A percentile compares a stretch with the other conserved stretches of the same genome.
phyloP scores from a whole-genome alignment of 2,329 filamentous ascomycete genomes.

The Pseudogymnoascus destructans region DNA sequence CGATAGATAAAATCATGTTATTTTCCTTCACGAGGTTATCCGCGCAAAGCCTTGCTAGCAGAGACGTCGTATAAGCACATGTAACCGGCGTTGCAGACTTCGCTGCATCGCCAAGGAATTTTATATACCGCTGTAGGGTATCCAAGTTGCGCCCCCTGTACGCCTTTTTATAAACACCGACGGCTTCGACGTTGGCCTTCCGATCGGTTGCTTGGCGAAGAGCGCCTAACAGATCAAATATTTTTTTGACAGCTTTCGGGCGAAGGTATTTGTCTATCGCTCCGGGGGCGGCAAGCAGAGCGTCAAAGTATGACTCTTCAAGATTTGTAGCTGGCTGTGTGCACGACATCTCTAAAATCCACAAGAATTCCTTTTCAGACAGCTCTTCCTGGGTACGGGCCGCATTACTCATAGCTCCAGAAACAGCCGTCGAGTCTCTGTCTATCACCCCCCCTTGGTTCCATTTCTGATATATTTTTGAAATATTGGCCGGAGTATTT shows the following conservation, averaged over 20 bases:
- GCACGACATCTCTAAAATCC: not conserved
- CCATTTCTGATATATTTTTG: slow-evolving; percentile 17
- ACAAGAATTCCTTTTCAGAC: not conserved
- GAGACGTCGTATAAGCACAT: slow-evolving; percentile 29
- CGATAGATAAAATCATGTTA: slow-evolving; percentile 29
- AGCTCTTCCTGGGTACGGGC: not conserved
- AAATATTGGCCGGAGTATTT: slow-evolving; percentile 13
- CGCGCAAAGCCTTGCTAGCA: slow-evolving; percentile 42
- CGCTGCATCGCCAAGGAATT: slow-evolving; percentile 19
- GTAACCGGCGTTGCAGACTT: slow-evolving; percentile 18
- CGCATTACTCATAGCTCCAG: not conserved
- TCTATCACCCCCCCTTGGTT: not conserved
- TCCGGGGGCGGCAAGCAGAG: not conserved
- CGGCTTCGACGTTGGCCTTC: not conserved
- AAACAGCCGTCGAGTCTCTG: not conserved
- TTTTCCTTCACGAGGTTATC: slow-evolving; percentile 37
- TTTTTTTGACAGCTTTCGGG: slow-evolving; percentile 10
- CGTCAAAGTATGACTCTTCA: not conserved
- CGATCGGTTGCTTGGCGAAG: slow-evolving; percentile 3
- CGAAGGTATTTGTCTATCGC: not conserved
- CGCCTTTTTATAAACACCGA: not conserved
- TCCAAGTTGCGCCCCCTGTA: slow-evolving; percentile 18
- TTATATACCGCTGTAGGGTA: slow-evolving; percentile 18
- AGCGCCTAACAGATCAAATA: slow-evolving; percentile 12
- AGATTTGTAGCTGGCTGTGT: not conserved